Base-by-base conservation (phyloP, 495 filamentous ascomycete genomes). In the Hyaloscypha finlandica region DNA sequence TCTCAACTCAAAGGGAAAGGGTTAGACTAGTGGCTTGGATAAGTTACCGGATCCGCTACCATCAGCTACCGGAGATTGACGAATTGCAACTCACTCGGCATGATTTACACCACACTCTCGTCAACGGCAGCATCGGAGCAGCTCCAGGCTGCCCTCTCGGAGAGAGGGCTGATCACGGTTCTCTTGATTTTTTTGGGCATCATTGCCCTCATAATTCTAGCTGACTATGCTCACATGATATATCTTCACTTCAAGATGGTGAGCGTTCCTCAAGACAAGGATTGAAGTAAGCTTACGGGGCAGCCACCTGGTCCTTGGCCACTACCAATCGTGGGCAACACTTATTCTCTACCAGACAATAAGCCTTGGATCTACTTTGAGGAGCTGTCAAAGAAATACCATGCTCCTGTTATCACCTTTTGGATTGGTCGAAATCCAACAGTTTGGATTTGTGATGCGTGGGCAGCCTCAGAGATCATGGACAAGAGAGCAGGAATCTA, bases 341-440 rank as follows among this genome's bases (percentile, higher is more conserved):
- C 86, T 8, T 83, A 81, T 59, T 77, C 80, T 53, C 76, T 89
- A 1, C 87, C 87, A 0, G 77, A 84, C n/a, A 81, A 75, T 35
- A 89, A 89, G 65, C 85, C 86, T 3, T 88, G 87, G 87, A 81
- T 87, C 29, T 86, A 86, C 75, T 89, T 89, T 66, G 87, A 89
- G 58, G 68, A 81, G 54, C 73, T 89, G 0, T 82, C 87, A 8
- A 85, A 85, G 68, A 67, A 76, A 57, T 82, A 84, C 64, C 74
- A 84, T 31, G 76, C 82, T 0, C 81, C 84, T 2, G 67, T 88
- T 0, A 82, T 89, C n/a, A 89, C 87, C 1, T 85, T 86, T 67
- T 83, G 86, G 87, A 84, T 87, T 51, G 86, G 87, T 39, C 75
- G 87, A 8, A 86, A 84, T 57, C 86, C 87, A 0, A 88, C 86